Conservation (phyloP, 140 eudicot species). For the Flaveria floridana region DNA sequence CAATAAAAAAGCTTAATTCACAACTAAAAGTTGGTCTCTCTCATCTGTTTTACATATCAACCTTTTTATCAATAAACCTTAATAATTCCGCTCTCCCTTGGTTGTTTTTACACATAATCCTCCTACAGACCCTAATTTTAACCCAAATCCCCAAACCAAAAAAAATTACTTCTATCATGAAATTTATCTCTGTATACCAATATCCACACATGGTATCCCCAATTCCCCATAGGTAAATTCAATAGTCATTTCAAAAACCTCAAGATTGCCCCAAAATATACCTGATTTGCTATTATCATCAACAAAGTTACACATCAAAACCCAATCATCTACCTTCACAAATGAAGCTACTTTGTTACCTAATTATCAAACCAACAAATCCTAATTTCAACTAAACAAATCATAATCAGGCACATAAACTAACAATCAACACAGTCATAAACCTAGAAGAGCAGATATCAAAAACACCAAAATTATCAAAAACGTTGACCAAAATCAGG, state of each 20-base stretch:
- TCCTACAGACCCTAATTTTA: too few species aligned
- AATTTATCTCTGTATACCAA: too few species aligned
- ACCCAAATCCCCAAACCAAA: too few species aligned
- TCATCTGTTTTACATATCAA: too few species aligned
- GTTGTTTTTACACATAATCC: too few species aligned
- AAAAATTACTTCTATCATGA: too few species aligned
- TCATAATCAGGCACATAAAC: background rate
- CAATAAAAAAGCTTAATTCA: too few species aligned
- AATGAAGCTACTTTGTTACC: background rate
- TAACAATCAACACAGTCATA: background rate
- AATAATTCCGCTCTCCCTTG: too few species aligned
- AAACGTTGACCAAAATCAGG: background rate
- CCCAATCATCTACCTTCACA: background rate
- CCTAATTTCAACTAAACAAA: background rate
- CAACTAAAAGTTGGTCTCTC: too few species aligned
- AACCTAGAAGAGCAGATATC: background rate
- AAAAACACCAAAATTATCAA: background rate
- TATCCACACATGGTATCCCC: background rate
- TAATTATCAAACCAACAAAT: background rate
- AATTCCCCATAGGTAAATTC: too few species aligned
- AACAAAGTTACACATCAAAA: conserved; percentile 13
- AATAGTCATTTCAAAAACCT: background rate
- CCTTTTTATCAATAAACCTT: too few species aligned
- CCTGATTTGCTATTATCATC: conserved; percentile 8
- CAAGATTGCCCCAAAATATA: background rate